Evolutionary conservation across 2,329 filamentous ascomycete species (phyloP), one percentile per base, ranked within the genome.

Genomic region (Fusarium udum): DNA sequence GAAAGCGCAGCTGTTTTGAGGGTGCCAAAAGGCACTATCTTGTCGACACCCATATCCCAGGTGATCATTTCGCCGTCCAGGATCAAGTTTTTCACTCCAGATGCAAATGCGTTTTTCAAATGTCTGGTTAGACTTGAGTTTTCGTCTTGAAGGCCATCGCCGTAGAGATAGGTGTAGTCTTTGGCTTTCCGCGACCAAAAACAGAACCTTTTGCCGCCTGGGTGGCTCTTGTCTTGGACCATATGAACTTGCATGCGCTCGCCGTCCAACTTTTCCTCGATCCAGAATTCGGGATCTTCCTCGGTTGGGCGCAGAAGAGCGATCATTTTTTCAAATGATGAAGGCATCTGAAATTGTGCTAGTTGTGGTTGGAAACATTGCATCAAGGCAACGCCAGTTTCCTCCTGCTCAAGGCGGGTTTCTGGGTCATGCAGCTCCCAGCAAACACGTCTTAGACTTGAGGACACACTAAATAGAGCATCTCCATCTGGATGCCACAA

Each of bases 31-130:
- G 92, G 91, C 22, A 97, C 92, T 59, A 96, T 93, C 62, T 92
- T 92, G 83, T 97, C 93, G 56, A 93, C 87, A 49, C 92, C 90
- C 69, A 95, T 93, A 79, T 98, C 94, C 96, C 96, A 99, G 1
- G 95, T 97, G 65, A 99, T 95, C 96, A 99, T 99, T 81, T 99
- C 96, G 15, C 96, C 96, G 77, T 99, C 96, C 1, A 99, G 87
- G 56, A 99, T 97, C 73, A 97, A 87, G 78, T 93, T 98, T 22
- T 92, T 87, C 1, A 98, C 94, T 4, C 92, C 91, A 2, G 90
- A 84, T 5, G 91, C 86, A 80, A 99, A 98, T 0, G 94, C 94
- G 45, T 90, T 86, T 59, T 90, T 90, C 26, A 98, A 85, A 79
- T 97, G 92, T 39, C 94, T 88, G 0, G 95, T 97, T 59, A 98